Percentiles rank a stretch among this genome's conserved stretches.
Conservation (phyloP, 139 green algal genomes). For the Chlorella sp. region DNA sequence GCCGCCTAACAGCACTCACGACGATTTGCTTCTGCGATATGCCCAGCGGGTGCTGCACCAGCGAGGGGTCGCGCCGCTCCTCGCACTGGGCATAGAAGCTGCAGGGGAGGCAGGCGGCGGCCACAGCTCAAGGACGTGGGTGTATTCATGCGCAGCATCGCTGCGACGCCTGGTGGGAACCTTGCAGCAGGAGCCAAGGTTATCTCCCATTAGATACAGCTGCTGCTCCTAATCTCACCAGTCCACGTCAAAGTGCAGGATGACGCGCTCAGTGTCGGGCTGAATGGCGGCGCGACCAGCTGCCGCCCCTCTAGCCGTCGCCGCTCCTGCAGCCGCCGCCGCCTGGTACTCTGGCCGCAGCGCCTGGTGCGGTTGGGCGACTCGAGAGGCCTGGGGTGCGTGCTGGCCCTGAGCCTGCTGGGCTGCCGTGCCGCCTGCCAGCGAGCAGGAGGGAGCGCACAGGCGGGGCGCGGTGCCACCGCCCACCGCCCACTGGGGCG, state of each 20-base stretch:
- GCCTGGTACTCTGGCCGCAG: no score
- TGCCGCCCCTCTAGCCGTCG: no score
- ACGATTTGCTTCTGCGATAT: conserved; percentile 84
- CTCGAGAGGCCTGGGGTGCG: no score
- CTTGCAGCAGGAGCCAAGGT: conserved; percentile 34
- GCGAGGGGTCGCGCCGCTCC: conserved; percentile 57
- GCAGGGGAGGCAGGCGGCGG: not conserved
- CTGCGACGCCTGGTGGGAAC: not conserved
- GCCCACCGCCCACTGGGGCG: no score
- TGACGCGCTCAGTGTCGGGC: conserved; percentile 44
- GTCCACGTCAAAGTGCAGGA: conserved; percentile 79
- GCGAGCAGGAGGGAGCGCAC: no score
- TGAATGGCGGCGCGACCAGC: no score
- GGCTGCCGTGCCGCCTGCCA: no score
- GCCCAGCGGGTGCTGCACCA: conserved; percentile 24
- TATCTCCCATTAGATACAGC: conserved; percentile 70
- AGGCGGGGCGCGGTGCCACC: no score
- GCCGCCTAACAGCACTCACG: conserved; percentile 85
- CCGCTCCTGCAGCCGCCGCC: no score
- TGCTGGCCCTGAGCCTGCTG: no score
- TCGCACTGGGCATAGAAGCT: conserved; percentile 73
- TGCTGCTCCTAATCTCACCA: conserved; percentile 77
- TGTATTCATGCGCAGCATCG: not conserved
- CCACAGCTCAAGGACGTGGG: not conserved
- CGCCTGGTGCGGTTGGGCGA: no score